phyloP scores from a whole-genome alignment of 352 stramenopile genomes.

The Phytophthora boehmeriae region DNA sequence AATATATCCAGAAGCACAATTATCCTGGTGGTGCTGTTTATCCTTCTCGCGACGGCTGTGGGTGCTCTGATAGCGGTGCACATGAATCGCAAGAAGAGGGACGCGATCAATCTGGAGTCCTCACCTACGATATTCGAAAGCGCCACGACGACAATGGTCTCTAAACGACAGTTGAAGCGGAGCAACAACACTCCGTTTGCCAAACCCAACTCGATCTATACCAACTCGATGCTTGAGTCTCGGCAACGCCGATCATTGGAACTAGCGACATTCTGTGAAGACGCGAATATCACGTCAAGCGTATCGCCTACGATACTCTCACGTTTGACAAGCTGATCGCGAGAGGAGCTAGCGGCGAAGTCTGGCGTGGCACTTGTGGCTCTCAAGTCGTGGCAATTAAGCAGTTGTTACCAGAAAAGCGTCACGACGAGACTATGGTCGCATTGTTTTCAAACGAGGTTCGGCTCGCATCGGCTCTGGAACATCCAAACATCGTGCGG shows the following conservation, averaged over 20 bases:
- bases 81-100: slow-evolving; percentile 19
- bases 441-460: slow-evolving; percentile 64
- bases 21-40: slow-evolving; percentile 31
- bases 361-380: slow-evolving; percentile 55
- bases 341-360: slow-evolving; percentile 60
- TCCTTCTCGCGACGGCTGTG: slow-evolving; percentile 17
- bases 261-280: slow-evolving; percentile 40
- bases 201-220: neutral
- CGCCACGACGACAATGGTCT: slow-evolving; percentile 20
- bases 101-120: slow-evolving; percentile 7
- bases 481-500: slow-evolving; percentile 72
- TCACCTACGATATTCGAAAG: slow-evolving; percentile 31
- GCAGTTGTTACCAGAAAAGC: slow-evolving; percentile 55
- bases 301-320: slow-evolving; percentile 47
- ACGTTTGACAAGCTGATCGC: slow-evolving; percentile 50
- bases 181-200: slow-evolving; percentile 2
- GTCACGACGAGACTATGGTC: slow-evolving; percentile 40
- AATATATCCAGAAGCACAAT: slow-evolving; percentile 25
- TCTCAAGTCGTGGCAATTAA: slow-evolving; percentile 64
- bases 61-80: slow-evolving; percentile 25
- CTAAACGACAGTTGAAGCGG: slow-evolving; percentile 8
- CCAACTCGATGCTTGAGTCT: slow-evolving; percentile 24
- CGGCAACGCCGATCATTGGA: slow-evolving; percentile 38
- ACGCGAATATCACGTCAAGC: slow-evolving; percentile 56
- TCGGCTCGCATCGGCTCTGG: slow-evolving; percentile 45